A percentile compares a stretch with the other conserved stretches of the same genome.
These are phyloP conservation scores for Aspergillus haitiensis DNA, from an alignment of 495 filamentous ascomycete species.

Conservation along the genomic window DNA sequence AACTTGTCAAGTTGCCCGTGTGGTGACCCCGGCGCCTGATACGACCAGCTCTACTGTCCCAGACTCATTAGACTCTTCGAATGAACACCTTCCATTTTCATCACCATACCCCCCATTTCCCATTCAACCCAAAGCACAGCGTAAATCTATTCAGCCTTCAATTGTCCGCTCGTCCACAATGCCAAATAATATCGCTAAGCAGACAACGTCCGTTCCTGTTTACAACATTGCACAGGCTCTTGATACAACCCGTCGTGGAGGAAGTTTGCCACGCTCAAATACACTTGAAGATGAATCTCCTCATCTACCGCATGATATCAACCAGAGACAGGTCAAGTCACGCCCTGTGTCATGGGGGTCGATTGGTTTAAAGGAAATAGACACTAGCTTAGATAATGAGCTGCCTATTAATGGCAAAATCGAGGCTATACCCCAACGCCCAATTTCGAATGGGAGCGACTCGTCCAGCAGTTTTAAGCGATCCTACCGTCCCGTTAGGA, in stretches of 20 bases:
- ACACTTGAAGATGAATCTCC: slow-evolving; percentile 13
- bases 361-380: slow-evolving; percentile 19
- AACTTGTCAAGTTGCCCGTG: slow-evolving; percentile 27
- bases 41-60: slow-evolving; percentile 19
- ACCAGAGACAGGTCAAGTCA: slow-evolving; percentile 10
- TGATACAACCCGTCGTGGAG: slow-evolving; percentile 1
- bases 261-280: not conserved
- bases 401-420: slow-evolving; percentile 7
- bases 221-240: slow-evolving; percentile 15
- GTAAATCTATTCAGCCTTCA: not conserved
- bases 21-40: slow-evolving; percentile 26
- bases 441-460: slow-evolving; percentile 55
- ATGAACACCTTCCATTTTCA: slow-evolving; percentile 22
- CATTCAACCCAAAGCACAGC: slow-evolving; percentile 12
- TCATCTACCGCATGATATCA: not conserved
- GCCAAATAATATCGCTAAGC: slow-evolving; percentile 20
- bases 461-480: slow-evolving; percentile 64
- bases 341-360: slow-evolving; percentile 36
- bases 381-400: slow-evolving; percentile 3
- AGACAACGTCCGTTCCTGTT: slow-evolving; percentile 30
- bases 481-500: slow-evolving; percentile 37
- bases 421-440: slow-evolving; percentile 28
- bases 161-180: slow-evolving; percentile 13
- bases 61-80: slow-evolving; percentile 24
- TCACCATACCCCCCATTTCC: slow-evolving; percentile 28